A percentile compares a stretch with the other conserved stretches of the same genome.
Evolutionary conservation across 2,329 filamentous ascomycete species (phyloP).

Genomic region (Aspergillus quadrilineatus): DNA sequence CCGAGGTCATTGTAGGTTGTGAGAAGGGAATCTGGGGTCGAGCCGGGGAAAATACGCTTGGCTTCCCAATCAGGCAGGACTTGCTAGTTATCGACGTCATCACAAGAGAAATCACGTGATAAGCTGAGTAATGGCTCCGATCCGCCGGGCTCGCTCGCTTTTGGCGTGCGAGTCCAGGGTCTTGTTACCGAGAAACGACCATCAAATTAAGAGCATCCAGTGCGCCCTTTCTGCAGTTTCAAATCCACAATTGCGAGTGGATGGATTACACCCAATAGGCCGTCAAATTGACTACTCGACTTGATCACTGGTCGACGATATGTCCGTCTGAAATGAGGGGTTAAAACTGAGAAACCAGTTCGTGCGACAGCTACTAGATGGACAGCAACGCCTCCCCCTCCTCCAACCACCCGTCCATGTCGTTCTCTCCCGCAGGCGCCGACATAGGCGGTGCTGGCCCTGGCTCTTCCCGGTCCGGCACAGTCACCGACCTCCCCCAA

Average conservation of each 20-base stretch:
- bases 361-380: not conserved
- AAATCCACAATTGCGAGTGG: not conserved
- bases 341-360: not conserved
- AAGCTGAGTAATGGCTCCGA: conserved; percentile 1
- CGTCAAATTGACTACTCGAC: too few species aligned
- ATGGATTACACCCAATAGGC: not conserved
- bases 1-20: too few species aligned
- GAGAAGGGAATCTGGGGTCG: too few species aligned
- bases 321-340: not conserved
- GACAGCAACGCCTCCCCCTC: conserved; percentile 29
- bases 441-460: conserved; percentile 23
- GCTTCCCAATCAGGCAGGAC: too few species aligned
- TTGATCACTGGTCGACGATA: not conserved
- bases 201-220: not conserved
- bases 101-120: not conserved
- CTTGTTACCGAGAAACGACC: not conserved
- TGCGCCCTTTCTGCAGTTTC: not conserved
- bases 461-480: conserved; percentile 15
- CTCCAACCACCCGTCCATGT: conserved; percentile 30
- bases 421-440: conserved; percentile 29
- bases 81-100: too few species aligned
- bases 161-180: not conserved
- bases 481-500: conserved; percentile 44
- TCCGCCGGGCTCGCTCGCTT: not conserved
- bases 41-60: too few species aligned